Evolutionary conservation across 441 rosid species (phyloP), one percentile per base, ranked within the genome.

Genomic region (Hura crepitans): DNA sequence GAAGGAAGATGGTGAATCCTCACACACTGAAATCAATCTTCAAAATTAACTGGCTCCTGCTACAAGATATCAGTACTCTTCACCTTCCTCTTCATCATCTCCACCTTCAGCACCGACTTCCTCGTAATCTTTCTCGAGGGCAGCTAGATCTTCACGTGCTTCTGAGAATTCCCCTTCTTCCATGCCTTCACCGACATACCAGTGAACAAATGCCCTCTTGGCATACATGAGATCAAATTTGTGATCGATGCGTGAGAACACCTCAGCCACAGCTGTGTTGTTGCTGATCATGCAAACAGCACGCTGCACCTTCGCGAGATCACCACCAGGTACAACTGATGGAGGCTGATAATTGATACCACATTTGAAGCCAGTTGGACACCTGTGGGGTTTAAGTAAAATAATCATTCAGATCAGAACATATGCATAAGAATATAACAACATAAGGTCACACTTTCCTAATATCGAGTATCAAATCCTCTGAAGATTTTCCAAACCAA

Each of bases 241-340:
- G 83, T 85, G 87, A 78, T 90, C 95, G 18, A 92, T 90, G 73
- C 96, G 83, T 2, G 90, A 81, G 69, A 92, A 92, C 81, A 92
- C 97, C 77, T 92, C 97, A 0, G 97, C 96, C 71, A 92, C 96
- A 2, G 96, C 95, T 43, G 97, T 92, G 86, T 92, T 92, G 79
- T 90, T 90, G 84, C 97, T 92, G 81, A 92, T 90, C 97, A 92
- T 92, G 82, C 96, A 92, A 11, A 92, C 97, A 18, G 96, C 97
- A 45, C 97, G 86, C 85, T 90, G 96, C 45, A 92, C 93, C 81
- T 81, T 90, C 42, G 98, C 95, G 5, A 92, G 93, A 76, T 90
- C 98, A 56, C 98, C 96, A 4, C 95, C 96, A 0, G 98, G 95
- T 10, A 90, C 98, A 6, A 90, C 95, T 5, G 95, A 81, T 72